These are phyloP conservation scores for Neoboletus magnificus DNA, from an alignment of 768 basidiomycete genomes.

Conservation along the genomic window DNA sequence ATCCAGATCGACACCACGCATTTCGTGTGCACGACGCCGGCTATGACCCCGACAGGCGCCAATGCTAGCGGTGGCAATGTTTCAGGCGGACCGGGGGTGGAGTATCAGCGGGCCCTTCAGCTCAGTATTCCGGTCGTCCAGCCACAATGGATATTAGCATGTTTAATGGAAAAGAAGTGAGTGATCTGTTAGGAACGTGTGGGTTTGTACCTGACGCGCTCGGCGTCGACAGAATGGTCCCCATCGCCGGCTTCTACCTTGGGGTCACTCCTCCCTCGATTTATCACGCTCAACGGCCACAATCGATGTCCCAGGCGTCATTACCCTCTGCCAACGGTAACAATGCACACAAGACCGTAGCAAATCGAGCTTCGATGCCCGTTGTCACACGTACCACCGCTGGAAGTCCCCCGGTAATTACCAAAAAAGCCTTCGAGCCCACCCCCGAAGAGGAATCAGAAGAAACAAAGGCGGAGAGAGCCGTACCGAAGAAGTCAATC, in stretches of 20 bases:
- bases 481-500: constrained; percentile 19
- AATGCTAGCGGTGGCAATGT: constrained; percentile 49
- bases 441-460: constrained; percentile 48
- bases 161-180: constrained; percentile 79
- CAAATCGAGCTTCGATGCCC: constrained; percentile 69
- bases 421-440: constrained; percentile 42
- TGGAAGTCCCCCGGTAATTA: constrained; percentile 39
- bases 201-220: not conserved
- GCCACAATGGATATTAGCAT: constrained; percentile 93
- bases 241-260: constrained; percentile 81
- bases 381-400: constrained; percentile 44
- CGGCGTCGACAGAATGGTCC: constrained; percentile 65
- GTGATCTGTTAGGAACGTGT: constrained; percentile 21
- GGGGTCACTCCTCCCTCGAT: constrained; percentile 54
- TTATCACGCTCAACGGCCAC: constrained; percentile 46
- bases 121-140: constrained; percentile 93
- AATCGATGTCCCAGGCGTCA: constrained; percentile 74
- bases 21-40: constrained; percentile 93
- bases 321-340: constrained; percentile 38
- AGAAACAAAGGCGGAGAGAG: constrained; percentile 34
- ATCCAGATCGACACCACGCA: constrained; percentile 99
- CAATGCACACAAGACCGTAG: constrained; percentile 33
- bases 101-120: constrained; percentile 94
- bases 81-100: constrained; percentile 67
- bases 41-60: constrained; percentile 58